Evolutionary conservation across 2,329 filamentous ascomycete genomes (phyloP).

Genomic region (Sarocladium strictum): DNA sequence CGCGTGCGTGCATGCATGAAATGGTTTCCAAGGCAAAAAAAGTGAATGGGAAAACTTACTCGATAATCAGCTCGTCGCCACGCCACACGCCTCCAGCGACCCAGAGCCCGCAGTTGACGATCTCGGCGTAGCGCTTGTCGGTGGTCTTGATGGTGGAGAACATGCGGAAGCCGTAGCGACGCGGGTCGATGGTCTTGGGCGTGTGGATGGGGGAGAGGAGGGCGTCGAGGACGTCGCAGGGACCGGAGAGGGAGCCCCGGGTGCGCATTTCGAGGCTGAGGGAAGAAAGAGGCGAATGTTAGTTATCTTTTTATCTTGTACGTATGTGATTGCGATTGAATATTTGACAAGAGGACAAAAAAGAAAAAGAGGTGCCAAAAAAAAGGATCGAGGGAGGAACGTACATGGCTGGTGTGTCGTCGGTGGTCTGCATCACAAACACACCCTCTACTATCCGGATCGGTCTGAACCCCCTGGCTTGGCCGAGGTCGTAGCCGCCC

Average conservation of each 20-base stretch:
- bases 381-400: conserved; percentile 12
- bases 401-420: conserved; percentile 39
- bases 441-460: conserved; percentile 41
- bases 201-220: conserved; percentile 29
- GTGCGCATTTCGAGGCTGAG: conserved; percentile 39
- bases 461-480: conserved; percentile 33
- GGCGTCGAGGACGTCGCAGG: conserved; percentile 35
- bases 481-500: conserved; percentile 36
- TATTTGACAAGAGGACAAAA: neutral
- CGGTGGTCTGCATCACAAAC: conserved; percentile 42
- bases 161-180: conserved; percentile 41
- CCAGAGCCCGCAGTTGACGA: conserved; percentile 44
- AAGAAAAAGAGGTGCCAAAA: neutral
- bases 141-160: conserved; percentile 44
- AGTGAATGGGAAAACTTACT: conserved; percentile 27
- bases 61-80: conserved; percentile 38
- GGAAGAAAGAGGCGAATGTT: too few species aligned
- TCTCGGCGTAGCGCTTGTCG: conserved; percentile 41
- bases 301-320: too few species aligned
- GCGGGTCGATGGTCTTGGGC: conserved; percentile 33
- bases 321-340: neutral
- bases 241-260: conserved; percentile 40
- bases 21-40: neutral
- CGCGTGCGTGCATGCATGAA: neutral
- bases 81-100: conserved; percentile 43